Conservation (phyloP, 352 stramenopile species). For the Halophytophthora batemanensis region DNA sequence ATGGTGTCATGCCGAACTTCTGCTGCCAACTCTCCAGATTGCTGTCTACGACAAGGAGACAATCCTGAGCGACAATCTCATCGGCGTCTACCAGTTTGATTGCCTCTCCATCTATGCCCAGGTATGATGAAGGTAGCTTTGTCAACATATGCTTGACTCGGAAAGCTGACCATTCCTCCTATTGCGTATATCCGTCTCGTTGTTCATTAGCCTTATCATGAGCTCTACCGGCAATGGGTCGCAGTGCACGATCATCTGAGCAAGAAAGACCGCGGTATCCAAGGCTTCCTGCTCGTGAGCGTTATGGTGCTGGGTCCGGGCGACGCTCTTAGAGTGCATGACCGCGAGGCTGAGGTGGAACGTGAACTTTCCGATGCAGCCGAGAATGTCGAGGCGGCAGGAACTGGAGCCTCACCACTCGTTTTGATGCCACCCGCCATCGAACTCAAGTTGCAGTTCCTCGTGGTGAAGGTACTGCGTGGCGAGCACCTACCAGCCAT, state of each 20-base stretch:
- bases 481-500: constrained; percentile 83
- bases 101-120: constrained; percentile 68
- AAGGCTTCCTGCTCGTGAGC: constrained; percentile 73
- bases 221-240: constrained; percentile 90
- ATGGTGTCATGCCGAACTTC: not conserved
- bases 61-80: constrained; percentile 74
- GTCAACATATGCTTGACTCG: not conserved
- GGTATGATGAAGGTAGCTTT: constrained; percentile 22
- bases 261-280: constrained; percentile 77
- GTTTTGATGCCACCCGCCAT: constrained; percentile 74
- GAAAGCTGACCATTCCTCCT: not conserved
- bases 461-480: constrained; percentile 74
- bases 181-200: not conserved
- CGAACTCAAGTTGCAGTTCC: constrained; percentile 73
- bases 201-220: constrained; percentile 61
- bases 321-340: constrained; percentile 60
- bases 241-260: constrained; percentile 88
- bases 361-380: constrained; percentile 38
- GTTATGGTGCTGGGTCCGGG: constrained; percentile 70
- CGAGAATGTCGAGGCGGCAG: constrained; percentile 1
- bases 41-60: constrained; percentile 72
- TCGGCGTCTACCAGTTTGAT: constrained; percentile 85
- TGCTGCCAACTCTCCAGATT: constrained; percentile 29
- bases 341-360: constrained; percentile 65
- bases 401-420: constrained; percentile 29